phyloP scores from a whole-genome alignment of 305 asterid genomes.

The Fraxinus albicans region DNA sequence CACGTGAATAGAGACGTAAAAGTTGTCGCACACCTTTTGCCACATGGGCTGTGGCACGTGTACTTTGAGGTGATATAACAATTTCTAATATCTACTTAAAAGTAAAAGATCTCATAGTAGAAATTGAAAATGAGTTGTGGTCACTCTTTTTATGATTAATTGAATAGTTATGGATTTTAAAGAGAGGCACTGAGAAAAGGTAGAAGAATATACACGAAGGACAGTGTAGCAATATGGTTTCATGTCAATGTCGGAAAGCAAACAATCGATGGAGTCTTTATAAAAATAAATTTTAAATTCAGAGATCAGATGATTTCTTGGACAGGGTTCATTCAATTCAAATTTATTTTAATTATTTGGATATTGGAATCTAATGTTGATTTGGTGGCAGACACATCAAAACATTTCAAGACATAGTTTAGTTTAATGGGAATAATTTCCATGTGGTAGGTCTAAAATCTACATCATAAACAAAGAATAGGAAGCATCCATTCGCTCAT shows the following conservation, averaged over 20 bases:
- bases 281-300: not conserved
- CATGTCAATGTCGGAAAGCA: not conserved
- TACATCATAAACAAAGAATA: not conserved
- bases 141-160: not conserved
- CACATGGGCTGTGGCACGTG: not conserved
- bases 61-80: not conserved
- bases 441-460: not conserved
- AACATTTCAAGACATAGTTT: not conserved
- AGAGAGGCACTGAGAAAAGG: not conserved
- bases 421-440: not conserved
- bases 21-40: not conserved
- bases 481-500: not conserved
- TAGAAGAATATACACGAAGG: not conserved
- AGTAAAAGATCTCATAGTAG: not conserved
- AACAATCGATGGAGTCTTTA: not conserved
- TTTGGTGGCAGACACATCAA: conserved; percentile 19
- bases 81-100: too few relatives aligned
- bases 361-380: conserved; percentile 9
- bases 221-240: not conserved
- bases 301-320: conserved; percentile 4
- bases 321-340: not conserved
- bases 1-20: too few relatives aligned
- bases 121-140: not conserved
- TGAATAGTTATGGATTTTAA: not conserved
- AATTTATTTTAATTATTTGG: not conserved